Percentiles rank a stretch among this genome's conserved stretches.
Evolutionary conservation across 1,284 basidiomycete species (phyloP).

Genomic region (Cryptococcus maquisensis): DNA sequence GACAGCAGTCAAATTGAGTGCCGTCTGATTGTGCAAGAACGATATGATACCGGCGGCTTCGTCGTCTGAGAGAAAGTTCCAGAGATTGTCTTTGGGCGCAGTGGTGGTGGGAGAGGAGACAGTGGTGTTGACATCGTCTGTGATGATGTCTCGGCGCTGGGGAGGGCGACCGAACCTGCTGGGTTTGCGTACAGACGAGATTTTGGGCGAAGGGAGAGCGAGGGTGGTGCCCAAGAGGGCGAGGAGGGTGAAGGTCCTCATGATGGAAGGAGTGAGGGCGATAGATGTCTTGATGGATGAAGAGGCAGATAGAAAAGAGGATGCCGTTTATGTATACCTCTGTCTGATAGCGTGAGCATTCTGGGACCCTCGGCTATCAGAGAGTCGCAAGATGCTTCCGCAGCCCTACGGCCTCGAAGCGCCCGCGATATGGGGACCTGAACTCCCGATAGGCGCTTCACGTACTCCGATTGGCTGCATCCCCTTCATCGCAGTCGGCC

Average conservation of each 20-base stretch:
- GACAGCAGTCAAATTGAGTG: slow-evolving; percentile 38
- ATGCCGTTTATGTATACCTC: not conserved
- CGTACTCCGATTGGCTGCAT: too few relatives aligned
- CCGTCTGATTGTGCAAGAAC: slow-evolving; percentile 28
- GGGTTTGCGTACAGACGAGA: slow-evolving; percentile 8
- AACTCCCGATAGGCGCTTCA: too few relatives aligned
- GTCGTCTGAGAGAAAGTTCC: slow-evolving; percentile 24
- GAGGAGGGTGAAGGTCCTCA: not conserved
- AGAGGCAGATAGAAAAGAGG: not conserved
- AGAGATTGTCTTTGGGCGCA: slow-evolving; percentile 37
- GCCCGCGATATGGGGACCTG: too few relatives aligned
- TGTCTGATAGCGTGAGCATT: too few relatives aligned
- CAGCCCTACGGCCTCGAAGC: too few relatives aligned
- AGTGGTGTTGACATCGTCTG: slow-evolving; percentile 12
- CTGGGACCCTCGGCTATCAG: too few relatives aligned
- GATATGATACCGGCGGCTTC: slow-evolving; percentile 32
- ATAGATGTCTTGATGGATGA: not conserved
- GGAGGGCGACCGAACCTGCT: slow-evolving; percentile 2
- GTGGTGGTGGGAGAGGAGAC: slow-evolving; percentile 16
- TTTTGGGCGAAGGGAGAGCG: slow-evolving; percentile 9
- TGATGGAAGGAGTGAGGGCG: not conserved
- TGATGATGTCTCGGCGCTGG: not conserved
- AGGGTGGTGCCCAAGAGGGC: not conserved
- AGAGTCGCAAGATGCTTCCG: too few relatives aligned
- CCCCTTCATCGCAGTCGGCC: too few relatives aligned